Evolutionary conservation across 2,329 filamentous ascomycete genomes (phyloP), one percentile per base, ranked within the genome.

Genomic region (Apiospora hydei): DNA sequence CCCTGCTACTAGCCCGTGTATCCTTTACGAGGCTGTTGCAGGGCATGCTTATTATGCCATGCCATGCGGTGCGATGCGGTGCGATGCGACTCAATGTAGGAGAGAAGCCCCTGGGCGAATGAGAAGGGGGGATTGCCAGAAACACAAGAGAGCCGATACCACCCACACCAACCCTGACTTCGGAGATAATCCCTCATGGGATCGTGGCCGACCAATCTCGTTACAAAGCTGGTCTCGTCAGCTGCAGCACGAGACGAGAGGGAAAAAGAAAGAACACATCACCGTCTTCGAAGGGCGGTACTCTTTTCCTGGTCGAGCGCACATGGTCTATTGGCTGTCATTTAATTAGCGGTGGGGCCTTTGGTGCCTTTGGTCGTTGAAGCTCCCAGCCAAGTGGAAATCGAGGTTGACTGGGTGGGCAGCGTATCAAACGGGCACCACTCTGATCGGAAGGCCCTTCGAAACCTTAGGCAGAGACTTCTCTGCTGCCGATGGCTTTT

Each of bases 11-110:
- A 64, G 30, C 53, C n/a, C 7, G 41, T 64, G 69, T 72, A 75
- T 75, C 75, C 72, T 76, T 78, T 77, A 78, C 78, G 78, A 82
- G 78, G 80, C 80, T 81, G 78, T 75, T 79, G 79, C 78, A 80
- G 79, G 77, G 77, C 74, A 76, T 73, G 74, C 75, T 74, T 76
- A 74, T 75, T 3, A 30, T 30, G 72, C 49, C 53, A 66, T 49
- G 57, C 16, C 38, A 71, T 64, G 57, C 70, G 34, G 34, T 38
- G 41, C 41, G 69, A 70, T 57, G 64, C 70, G 47, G 44, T 26
- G 49, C 70, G 46, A 24, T 70, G 69, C 69, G 38, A 70, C 69
- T 57, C 46, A 43, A 64, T 64, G 57, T 64, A 64, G 5, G 38
- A 41, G 57, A 64, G 51, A 38, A 38, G 26, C 51, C 57, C 34